These are phyloP conservation scores for Cladosporium sp. DNA, from an alignment of 2,329 filamentous ascomycete species.

Conservation along the genomic window DNA sequence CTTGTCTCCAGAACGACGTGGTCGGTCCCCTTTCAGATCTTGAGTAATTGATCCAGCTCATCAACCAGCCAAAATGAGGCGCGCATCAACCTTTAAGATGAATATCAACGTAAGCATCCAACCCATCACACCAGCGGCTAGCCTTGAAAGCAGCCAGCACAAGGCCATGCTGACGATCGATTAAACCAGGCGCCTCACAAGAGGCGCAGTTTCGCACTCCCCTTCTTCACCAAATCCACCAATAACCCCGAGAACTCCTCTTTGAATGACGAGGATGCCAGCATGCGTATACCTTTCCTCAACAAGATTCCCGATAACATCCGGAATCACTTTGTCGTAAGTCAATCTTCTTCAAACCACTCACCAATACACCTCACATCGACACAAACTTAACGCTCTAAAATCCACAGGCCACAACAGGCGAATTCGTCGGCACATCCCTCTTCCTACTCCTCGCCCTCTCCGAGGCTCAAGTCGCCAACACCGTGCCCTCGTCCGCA, in stretches of 20 bases:
- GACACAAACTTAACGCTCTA: too few species aligned
- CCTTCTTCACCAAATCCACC: conserved; percentile 35
- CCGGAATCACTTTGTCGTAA: conserved; percentile 34
- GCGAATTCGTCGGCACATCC: conserved; percentile 47
- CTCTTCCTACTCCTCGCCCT: conserved; percentile 50
- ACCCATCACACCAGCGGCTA: neutral
- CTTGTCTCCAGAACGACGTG: too few species aligned
- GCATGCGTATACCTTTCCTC: conserved; percentile 32
- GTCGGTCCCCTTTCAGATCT: too few species aligned
- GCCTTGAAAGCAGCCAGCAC: too few species aligned
- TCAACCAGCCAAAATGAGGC: neutral
- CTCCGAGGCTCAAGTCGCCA: conserved; percentile 47
- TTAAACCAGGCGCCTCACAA: conserved; percentile 21
- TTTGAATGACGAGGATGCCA: conserved; percentile 25
- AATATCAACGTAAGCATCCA: conserved; percentile 29
- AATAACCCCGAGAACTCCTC: conserved; percentile 24
- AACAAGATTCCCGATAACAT: conserved; percentile 30
- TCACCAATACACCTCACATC: neutral
- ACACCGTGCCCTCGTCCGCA: conserved; percentile 36
- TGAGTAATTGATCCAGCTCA: too few species aligned
- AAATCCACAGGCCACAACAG: conserved; percentile 25
- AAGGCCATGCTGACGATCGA: neutral
- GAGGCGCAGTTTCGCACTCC: conserved; percentile 32
- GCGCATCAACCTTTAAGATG: conserved; percentile 21
- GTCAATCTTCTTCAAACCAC: neutral